phyloP scores from a whole-genome alignment of 176 grass and related monocot genomes.

The Neostapfia colusana region DNA sequence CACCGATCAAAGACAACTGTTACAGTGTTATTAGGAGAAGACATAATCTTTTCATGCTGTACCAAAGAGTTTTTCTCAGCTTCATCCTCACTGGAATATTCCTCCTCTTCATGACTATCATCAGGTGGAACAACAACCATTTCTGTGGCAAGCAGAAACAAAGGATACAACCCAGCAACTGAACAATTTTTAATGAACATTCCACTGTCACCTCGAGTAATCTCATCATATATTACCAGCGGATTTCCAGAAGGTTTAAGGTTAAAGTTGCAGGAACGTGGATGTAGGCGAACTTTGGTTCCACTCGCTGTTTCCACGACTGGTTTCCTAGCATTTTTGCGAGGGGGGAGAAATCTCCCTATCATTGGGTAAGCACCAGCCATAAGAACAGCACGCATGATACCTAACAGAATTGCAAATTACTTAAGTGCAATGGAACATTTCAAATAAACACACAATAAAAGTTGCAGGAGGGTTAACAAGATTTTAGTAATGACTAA shows the following conservation, averaged over 20 bases:
- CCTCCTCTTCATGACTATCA: slow-evolving; percentile 53
- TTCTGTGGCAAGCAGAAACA: slow-evolving; percentile 69
- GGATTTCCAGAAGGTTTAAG: slow-evolving; percentile 50
- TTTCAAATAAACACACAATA: slow-evolving; percentile 1
- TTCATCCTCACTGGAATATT: slow-evolving; percentile 70
- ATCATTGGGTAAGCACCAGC: slow-evolving; percentile 86
- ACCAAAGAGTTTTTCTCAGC: slow-evolving; percentile 36
- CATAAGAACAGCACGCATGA: slow-evolving; percentile 85
- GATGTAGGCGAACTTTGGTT: slow-evolving; percentile 90
- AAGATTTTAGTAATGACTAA: neutral
- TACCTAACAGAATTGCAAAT: slow-evolving; percentile 51
- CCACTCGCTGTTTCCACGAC: slow-evolving; percentile 68
- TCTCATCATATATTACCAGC: slow-evolving; percentile 86
- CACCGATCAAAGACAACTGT: slow-evolving; percentile 84
- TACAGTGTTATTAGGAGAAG: slow-evolving; percentile 76
- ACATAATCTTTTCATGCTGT: slow-evolving; percentile 71
- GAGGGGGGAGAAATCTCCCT: slow-evolving; percentile 65
- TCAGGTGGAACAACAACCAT: slow-evolving; percentile 79
- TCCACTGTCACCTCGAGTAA: slow-evolving; percentile 75
- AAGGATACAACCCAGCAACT: slow-evolving; percentile 65
- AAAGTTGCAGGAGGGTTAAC: neutral
- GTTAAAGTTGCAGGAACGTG: slow-evolving; percentile 75
- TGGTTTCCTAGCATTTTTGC: slow-evolving; percentile 51
- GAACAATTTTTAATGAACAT: slow-evolving; percentile 88
- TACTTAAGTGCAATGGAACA: slow-evolving; percentile 10